Base-by-base conservation (phyloP, 495 filamentous ascomycete genomes). In the Xylaria scruposa region DNA sequence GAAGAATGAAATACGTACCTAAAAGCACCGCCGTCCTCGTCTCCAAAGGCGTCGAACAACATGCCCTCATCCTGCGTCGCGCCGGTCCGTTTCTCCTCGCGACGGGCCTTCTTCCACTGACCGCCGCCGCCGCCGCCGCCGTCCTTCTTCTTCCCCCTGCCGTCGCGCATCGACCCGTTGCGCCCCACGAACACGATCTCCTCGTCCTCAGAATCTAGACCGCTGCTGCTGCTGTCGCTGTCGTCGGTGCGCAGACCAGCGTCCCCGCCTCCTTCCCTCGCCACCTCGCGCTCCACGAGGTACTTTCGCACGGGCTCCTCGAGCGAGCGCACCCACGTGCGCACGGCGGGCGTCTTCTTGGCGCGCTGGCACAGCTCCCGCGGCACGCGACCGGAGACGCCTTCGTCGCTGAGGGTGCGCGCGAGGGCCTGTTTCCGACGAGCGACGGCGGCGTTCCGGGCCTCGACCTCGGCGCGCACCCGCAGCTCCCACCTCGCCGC, bases 181-280 rank as follows among this genome's bases (percentile, higher is more conserved):
- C 92, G 85, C 1, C 94, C 94, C 12, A 97, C 90, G 79, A 97
- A 98, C 3, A 98, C 94, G 74, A 98, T 94, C 81, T 98, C 95
- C 70, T 97, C 94, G 75, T 97, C 94, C 47, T 91, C 90, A 26
- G 86, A 84, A 67, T 88, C 88, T 19, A 84, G 81, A 24, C 88
- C 85, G 24, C 84, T 82, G 21, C 88, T 82, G 21, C 88, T 84
- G 8, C 85, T 84, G n/a, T 24, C n/a, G 8, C 54, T 69, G 0
- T 62, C 58, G 8, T 71, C 70, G 19, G 70, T 71, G 29, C 13
- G 38, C 51, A 71, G 15, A n/a, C 24, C 47, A 13, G 61, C 68
- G n/a, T 54, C 59, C n/a, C 7, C 17, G 4, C 21, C 49, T 40
- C 83, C 17, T 12, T 36, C 60, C 46, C 83, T 81, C 0, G 84